Base-by-base conservation (phyloP, 352 stramenopile genomes). In the Blastocystis sp. region DNA sequence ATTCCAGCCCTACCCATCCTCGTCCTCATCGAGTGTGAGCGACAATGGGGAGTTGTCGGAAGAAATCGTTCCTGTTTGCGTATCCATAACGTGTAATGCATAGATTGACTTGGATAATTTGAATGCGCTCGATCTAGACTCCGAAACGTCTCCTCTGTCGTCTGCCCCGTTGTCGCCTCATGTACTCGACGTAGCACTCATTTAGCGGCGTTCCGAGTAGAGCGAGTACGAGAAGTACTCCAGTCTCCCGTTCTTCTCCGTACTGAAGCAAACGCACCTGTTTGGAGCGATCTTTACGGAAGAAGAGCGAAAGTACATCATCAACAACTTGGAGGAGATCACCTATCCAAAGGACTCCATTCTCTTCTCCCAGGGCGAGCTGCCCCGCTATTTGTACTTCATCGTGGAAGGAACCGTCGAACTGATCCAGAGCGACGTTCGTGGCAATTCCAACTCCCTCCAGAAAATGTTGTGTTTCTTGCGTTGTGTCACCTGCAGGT, bases 101-200 rank as follows among this genome's bases (percentile, higher is more conserved):
- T 69, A 84, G 74, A 84, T 84, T 68, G 42, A 84, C 48, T n/a
- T 84, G 11, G 52, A 84, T 68, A 66, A 84, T 69, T 34, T 84
- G 57, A 63, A 84, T 17, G 34, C 54, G 48, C 57, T 84, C 24
- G 74, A 84, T 60, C 42, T 84, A 9, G 74, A 84, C 28, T 84
- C 74, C 19, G 74, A 84, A 57, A 19, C 19, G 38, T 68, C 57
- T 24, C 57, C 66, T 52, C 74, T 43, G 3, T 42, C 52, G n/a
- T 84, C 74, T 4, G 52, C 54, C 21, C 48, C 57, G 2, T 59
- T 84, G 59, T 84, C 74, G 57, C 74, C 74, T n/a, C 11, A 38
- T 42, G 17, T 84, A 24, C 60, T 21, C n/a, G 52, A 68, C 2
- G 74, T 84, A 70, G 34, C 4, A 9, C 14, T 38, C 24, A 34